Base-by-base conservation (phyloP, 129 eudicot genomes). In the Centaurea solstitialis region DNA sequence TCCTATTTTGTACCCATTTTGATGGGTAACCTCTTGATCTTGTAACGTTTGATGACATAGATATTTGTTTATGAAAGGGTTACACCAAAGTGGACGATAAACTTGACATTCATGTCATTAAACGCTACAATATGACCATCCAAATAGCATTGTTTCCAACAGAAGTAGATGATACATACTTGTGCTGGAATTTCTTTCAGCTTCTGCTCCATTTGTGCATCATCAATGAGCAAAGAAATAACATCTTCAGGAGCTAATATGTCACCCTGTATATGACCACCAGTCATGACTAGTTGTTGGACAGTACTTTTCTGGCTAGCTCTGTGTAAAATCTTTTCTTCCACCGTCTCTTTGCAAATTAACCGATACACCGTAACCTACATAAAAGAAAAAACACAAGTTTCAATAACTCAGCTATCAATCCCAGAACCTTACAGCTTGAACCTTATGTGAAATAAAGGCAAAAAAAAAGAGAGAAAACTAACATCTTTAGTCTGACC, bases 201-300 rank as follows among this genome's bases (percentile, higher is more conserved):
- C 79, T 95, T 95, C 82, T 89, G 97, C 88, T 91, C 99, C 88
- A 95, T 78, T 69, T 92, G 99, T 20, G 98, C 83, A 88, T 95
- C 99, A 72, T 95, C 99, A 59, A 95, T 89, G 59, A 95, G 87
- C 78, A 95, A 93, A 39, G 99, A 95, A 62, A 95, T 87, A 76
- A 95, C 98, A 84, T 95, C 99, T 77, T 92, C 98, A 23, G 99
- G 98, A 43, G 94, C 99, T 89, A 92, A 89, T 57, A 91, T 85
- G 86, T 95, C 99, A 64, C 99, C 99, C 85, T 95, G 99, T 67
- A 95, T 94, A 86, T 95, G 99, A 64, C 99, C 99, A 37, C 99
- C 99, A 5, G 99, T 95, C 99, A 95, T 95, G 17, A 95, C 99
- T 74, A 95, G 94, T 84, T 95, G 98, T 85, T 95, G 99, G 40